phyloP scores from a whole-genome alignment of 2,329 filamentous ascomycete genomes.

The Fusarium sp. region DNA sequence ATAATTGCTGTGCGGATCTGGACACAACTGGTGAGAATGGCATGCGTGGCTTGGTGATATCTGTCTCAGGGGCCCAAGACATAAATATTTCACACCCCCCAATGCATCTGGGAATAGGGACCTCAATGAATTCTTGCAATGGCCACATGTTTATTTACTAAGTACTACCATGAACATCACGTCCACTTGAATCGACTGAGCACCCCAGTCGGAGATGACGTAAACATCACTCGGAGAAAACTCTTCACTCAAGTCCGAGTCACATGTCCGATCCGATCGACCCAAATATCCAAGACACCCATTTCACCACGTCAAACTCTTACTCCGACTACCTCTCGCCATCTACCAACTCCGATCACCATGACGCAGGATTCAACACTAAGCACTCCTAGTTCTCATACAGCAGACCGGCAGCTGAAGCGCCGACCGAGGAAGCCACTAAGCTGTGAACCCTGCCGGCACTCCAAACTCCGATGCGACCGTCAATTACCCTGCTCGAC shows the following conservation, averaged over 20 bases:
- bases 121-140: too few species aligned
- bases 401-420: neutral
- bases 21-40: too few species aligned
- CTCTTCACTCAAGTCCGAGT: neutral
- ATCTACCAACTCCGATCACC: neutral
- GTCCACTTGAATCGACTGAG: too few species aligned
- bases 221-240: neutral
- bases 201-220: neutral
- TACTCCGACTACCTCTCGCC: neutral
- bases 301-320: neutral
- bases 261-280: neutral
- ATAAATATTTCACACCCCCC: too few species aligned
- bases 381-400: neutral
- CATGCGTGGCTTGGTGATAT: too few species aligned
- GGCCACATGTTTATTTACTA: too few species aligned
- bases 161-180: too few species aligned
- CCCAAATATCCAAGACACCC: neutral
- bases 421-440: conserved; percentile 12
- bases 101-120: too few species aligned
- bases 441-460: conserved; percentile 26
- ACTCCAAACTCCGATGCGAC: conserved; percentile 29
- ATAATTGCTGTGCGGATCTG: too few species aligned
- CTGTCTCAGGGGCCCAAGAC: too few species aligned
- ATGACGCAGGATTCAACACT: neutral
- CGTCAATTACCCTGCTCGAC: conserved; percentile 25